These are phyloP conservation scores for Pelagophyceae sp. DNA, from an alignment of 352 stramenopile genomes.

Conservation along the genomic window DNA sequence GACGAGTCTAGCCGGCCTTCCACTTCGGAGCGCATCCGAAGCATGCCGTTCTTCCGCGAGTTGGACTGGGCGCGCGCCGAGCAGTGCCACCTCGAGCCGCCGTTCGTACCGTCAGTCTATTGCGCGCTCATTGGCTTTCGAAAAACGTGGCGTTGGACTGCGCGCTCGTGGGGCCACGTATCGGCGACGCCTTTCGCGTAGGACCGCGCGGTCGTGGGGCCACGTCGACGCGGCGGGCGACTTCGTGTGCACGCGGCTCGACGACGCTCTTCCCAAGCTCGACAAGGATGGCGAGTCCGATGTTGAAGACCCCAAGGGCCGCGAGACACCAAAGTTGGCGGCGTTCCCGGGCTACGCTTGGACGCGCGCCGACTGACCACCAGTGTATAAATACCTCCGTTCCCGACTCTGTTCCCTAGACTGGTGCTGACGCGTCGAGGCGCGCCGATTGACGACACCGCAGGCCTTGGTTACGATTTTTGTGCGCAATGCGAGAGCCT, in stretches of 20 bases:
- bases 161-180: no score
- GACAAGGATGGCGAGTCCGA: conserved; percentile 15
- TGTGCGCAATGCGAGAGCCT: no score
- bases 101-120: neutral
- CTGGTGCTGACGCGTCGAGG: no score
- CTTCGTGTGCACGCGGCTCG: neutral
- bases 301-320: neutral
- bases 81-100: neutral
- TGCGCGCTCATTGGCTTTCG: neutral
- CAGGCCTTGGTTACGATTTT: no score
- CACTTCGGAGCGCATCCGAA: neutral
- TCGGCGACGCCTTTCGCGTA: neutral
- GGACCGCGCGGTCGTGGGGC: neutral
- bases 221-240: neutral
- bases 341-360: neutral
- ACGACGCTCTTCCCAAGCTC: neutral
- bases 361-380: neutral
- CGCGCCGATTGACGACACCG: no score
- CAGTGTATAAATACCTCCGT: no score
- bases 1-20: neutral
- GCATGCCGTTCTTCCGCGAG: neutral
- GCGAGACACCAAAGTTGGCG: neutral
- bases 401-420: no score
- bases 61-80: neutral
- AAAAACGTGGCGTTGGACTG: neutral